A percentile compares a stretch with the other conserved stretches of the same genome.
These are phyloP conservation scores for Ilex aquifolium DNA, from an alignment of 257 asterid species.

Conservation along the genomic window DNA sequence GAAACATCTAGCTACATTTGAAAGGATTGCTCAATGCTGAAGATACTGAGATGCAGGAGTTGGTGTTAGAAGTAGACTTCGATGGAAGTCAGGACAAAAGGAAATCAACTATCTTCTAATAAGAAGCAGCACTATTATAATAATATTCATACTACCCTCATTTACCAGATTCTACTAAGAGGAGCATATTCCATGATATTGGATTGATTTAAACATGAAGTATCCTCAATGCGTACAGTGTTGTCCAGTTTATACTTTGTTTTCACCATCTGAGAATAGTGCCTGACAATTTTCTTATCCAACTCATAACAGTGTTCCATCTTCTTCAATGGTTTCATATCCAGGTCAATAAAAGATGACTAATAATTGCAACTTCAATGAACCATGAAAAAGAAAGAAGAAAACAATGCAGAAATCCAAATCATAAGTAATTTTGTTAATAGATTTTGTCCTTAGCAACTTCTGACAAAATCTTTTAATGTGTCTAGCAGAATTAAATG, in stretches of 20 bases:
- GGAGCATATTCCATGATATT: constrained; percentile 2
- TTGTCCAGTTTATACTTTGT: not conserved
- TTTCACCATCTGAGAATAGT: not conserved
- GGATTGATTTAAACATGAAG: not conserved
- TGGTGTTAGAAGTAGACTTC: no score
- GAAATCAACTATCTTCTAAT: not conserved
- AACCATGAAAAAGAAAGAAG: not conserved
- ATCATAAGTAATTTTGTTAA: no score
- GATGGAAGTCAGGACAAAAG: no score
- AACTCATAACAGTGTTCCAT: no score
- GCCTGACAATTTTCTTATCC: not conserved
- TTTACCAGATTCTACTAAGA: constrained; percentile 11
- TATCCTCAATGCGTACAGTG: not conserved
- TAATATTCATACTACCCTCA: not conserved
- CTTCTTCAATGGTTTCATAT: not conserved
- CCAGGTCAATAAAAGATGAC: not conserved
- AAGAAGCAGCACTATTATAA: not conserved
- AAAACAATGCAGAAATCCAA: no score
- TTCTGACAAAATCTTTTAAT: not conserved
- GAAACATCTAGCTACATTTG: no score
- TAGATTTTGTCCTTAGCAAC: no score
- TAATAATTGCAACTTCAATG: not conserved
- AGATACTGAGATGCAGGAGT: no score
- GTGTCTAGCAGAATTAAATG: not conserved
- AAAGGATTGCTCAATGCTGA: no score